These are phyloP conservation scores for Quercus variabilis DNA, from an alignment of 306 rosid species.

Conservation along the genomic window DNA sequence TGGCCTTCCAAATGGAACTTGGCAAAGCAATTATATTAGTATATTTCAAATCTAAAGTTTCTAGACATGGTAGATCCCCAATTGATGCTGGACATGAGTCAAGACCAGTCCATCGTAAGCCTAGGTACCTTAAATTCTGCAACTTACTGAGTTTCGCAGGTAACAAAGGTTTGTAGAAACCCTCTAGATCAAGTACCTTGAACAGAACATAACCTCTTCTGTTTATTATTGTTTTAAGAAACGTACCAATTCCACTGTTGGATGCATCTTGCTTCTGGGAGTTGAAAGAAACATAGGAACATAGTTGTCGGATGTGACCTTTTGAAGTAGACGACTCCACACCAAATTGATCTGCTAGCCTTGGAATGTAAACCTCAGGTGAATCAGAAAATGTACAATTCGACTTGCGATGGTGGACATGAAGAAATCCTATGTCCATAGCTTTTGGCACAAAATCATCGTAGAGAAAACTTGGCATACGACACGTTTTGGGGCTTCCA, in stretches of 20 bases:
- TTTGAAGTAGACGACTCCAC: background rate
- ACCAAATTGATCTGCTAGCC: slow-evolving; percentile 4
- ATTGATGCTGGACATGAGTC: slow-evolving; percentile 9
- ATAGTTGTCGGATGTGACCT: background rate
- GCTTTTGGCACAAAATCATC: background rate
- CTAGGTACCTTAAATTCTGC: slow-evolving; percentile 3
- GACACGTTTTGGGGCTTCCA: slow-evolving; percentile 11
- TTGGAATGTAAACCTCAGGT: background rate
- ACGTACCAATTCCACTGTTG: background rate
- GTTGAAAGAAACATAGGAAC: slow-evolving; percentile 11
- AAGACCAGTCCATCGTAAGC: slow-evolving; percentile 21
- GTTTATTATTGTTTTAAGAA: background rate
- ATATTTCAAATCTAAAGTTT: slow-evolving; percentile 21
- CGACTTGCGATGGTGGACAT: background rate
- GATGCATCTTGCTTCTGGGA: background rate
- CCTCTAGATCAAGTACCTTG: slow-evolving; percentile 25
- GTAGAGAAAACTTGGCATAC: background rate
- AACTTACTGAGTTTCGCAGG: slow-evolving; percentile 5
- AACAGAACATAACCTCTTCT: slow-evolving; percentile 11
- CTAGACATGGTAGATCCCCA: background rate
- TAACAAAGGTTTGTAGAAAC: slow-evolving; percentile 15
- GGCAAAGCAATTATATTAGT: slow-evolving; percentile 6
- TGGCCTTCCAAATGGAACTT: slow-evolving; percentile 10
- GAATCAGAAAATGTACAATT: background rate
- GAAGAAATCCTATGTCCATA: background rate